Percentiles rank a stretch among this genome's conserved stretches.
Evolutionary conservation across 1,139 yeast species (phyloP).

Genomic region (Geotrichum australiense): DNA sequence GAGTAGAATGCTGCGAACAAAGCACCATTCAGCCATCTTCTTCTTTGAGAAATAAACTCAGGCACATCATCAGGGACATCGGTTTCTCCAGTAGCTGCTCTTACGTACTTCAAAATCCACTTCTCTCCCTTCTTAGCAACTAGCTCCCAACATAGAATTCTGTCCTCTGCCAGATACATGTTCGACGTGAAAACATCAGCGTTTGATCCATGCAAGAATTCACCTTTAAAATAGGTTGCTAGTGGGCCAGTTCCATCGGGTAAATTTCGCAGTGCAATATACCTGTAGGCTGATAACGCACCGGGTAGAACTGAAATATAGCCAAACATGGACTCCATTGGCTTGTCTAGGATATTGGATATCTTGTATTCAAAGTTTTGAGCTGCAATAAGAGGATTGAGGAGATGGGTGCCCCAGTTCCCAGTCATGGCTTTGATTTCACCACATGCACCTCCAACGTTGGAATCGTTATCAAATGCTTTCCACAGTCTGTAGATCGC

Average conservation of each 20-base stretch:
- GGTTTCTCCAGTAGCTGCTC: constrained; percentile 92
- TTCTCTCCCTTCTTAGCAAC: constrained; percentile 80
- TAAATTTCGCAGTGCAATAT: constrained; percentile 75
- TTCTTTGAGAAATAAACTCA: constrained; percentile 88
- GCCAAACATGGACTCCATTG: constrained; percentile 88
- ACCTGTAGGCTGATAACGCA: constrained; percentile 91
- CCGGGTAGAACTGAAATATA: constrained; percentile 93
- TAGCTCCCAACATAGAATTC: constrained; percentile 95
- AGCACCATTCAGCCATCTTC: constrained; percentile 98
- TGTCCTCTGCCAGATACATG: constrained; percentile 96
- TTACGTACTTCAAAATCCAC: constrained; percentile 91
- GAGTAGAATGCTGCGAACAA: constrained; percentile 92
- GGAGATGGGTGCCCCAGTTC: constrained; percentile 65
- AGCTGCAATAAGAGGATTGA: constrained; percentile 91
- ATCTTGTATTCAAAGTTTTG: constrained; percentile 95
- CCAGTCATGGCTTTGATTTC: constrained; percentile 95
- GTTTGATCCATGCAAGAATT: constrained; percentile 49
- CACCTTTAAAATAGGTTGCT: constrained; percentile 84
- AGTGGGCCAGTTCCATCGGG: constrained; percentile 92
- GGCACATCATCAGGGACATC: constrained; percentile 92
- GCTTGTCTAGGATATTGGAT: constrained; percentile 92
- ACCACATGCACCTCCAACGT: constrained; percentile 98
- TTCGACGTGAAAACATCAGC: constrained; percentile 88
- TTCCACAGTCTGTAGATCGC: constrained; percentile 93
- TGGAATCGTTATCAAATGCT: constrained; percentile 90